phyloP scores from a whole-genome alignment of 2,329 filamentous ascomycete genomes.

The Colletotrichum siamense region DNA sequence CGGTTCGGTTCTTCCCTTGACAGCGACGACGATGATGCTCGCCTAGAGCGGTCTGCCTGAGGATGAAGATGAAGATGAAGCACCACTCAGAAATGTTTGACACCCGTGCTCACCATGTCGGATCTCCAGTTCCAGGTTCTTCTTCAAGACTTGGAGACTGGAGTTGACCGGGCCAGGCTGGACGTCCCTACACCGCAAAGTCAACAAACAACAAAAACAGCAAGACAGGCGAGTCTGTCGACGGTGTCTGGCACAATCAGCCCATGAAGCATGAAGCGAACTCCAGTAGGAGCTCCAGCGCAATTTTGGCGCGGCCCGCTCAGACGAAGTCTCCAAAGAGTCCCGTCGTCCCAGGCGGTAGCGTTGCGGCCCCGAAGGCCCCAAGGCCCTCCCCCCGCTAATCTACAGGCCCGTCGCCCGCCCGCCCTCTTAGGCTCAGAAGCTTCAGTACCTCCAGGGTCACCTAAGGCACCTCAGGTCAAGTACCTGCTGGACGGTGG shows the following conservation, averaged over 20 bases:
- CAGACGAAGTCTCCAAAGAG: neutral
- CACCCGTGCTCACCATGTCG: neutral
- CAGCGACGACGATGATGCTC: neutral
- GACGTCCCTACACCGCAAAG: neutral
- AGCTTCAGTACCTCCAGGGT: neutral
- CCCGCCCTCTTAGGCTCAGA: neutral
- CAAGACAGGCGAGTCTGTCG: neutral
- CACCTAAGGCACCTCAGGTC: neutral
- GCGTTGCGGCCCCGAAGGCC: neutral
- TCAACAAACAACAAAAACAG: neutral
- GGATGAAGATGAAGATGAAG: neutral
- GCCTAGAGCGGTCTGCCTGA: neutral
- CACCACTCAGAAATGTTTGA: neutral
- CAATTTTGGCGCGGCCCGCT: conserved; percentile 22
- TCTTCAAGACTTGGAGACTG: neutral
- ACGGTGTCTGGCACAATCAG: neutral
- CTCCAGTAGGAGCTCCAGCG: conserved; percentile 6
- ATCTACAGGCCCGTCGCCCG: conserved; percentile 21
- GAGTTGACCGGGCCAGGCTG: neutral
- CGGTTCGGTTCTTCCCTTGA: neutral
- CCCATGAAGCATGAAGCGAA: conserved; percentile 11
- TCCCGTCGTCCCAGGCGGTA: neutral
- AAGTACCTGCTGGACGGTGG: neutral
- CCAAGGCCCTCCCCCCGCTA: conserved; percentile 11
- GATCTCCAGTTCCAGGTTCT: neutral